A percentile compares a stretch with the other conserved stretches of the same genome.
Evolutionary conservation across 2,329 filamentous ascomycete genomes (phyloP).

Genomic region (Knoxdaviesia capensis): DNA sequence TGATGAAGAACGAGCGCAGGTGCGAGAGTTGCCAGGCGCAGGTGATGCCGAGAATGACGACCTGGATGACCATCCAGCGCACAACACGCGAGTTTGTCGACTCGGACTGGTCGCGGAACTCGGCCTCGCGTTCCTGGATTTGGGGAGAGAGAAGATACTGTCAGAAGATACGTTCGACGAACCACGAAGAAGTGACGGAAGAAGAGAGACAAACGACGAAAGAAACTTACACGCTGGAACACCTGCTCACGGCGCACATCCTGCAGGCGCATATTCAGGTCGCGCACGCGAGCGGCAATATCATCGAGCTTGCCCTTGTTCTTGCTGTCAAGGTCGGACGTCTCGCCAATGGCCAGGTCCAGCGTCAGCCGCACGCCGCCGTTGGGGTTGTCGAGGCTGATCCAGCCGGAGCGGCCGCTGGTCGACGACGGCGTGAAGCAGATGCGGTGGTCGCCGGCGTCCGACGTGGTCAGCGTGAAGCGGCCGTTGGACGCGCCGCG

Average conservation of each 20-base stretch:
- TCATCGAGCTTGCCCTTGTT: slow-evolving; percentile 89
- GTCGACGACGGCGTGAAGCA: slow-evolving; percentile 78
- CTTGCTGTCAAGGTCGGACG: slow-evolving; percentile 76
- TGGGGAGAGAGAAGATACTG: not conserved
- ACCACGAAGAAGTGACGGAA: not conserved
- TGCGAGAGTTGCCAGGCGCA: slow-evolving; percentile 97
- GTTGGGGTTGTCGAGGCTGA: slow-evolving; percentile 40
- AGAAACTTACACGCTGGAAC: slow-evolving; percentile 70
- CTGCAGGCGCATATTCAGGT: slow-evolving; percentile 68
- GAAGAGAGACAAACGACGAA: not conserved
- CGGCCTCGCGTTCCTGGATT: slow-evolving; percentile 78
- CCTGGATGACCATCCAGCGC: slow-evolving; percentile 82
- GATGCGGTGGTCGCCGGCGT: slow-evolving; percentile 86
- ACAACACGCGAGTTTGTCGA: slow-evolving; percentile 79
- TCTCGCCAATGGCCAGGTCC: slow-evolving; percentile 87
- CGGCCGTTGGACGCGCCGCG: slow-evolving; percentile 55
- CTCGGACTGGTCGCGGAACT: slow-evolving; percentile 96
- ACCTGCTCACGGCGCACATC: slow-evolving; percentile 90
- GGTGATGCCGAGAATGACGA: slow-evolving; percentile 64
- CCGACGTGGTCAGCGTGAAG: slow-evolving; percentile 90
- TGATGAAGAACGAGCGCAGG: slow-evolving; percentile 95
- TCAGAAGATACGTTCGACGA: not conserved
- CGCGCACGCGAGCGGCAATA: slow-evolving; percentile 71
- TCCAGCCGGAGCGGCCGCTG: slow-evolving; percentile 49
- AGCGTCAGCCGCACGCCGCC: slow-evolving; percentile 69